Evolutionary conservation across 202 grass and related monocot genomes (phyloP), one percentile per base, ranked within the genome.

Genomic region (Schoenoplectus triqueter): DNA sequence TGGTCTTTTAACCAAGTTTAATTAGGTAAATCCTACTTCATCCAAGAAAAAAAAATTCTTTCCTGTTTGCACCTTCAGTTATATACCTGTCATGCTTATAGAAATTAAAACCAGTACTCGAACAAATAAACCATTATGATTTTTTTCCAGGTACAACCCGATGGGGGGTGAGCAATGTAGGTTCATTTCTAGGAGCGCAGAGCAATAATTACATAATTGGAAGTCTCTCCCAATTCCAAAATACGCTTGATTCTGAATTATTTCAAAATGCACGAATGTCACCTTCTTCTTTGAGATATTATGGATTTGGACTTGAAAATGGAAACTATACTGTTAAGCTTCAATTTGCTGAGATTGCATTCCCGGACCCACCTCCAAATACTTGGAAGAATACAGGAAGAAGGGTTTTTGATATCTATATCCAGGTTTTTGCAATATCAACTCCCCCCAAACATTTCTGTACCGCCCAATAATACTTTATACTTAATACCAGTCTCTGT

Each of bases 351-450:
- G 95, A 98, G 54, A 90, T 88, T 71, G 85, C 20, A n/a, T 93
- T 85, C 20, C 55, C 75, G 59, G 86, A 98, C 17, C 61, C 77
- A 7, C 88, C 90, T 55, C 47, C 89, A 19, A 6, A 2, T 39
- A 6, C 1, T 57, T 98, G 83, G 85, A 68, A 84, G 39, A 93
- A 88, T 71, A 50, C 41, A 59, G 95, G 95, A 6, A 95, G 86
- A 85, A 92, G 95, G 78, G 88, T 93, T 89, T 98, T 98, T 51
- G 89, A 98, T 88, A 92, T 98, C 50, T 98, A 93, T 89, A 60
- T 93, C 44, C 92, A 98, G 91, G 95, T 95, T 46, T 81, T 20
- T 64, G 55, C 31, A 77, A 66, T 64, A 68, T 56, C 18, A 78
- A 7, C 14, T 17, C 64, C 55, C 21, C 11, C 6, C 5, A 67